Conservation (phyloP, 2,329 filamentous ascomycete species). For the Pezicula radicicola region DNA sequence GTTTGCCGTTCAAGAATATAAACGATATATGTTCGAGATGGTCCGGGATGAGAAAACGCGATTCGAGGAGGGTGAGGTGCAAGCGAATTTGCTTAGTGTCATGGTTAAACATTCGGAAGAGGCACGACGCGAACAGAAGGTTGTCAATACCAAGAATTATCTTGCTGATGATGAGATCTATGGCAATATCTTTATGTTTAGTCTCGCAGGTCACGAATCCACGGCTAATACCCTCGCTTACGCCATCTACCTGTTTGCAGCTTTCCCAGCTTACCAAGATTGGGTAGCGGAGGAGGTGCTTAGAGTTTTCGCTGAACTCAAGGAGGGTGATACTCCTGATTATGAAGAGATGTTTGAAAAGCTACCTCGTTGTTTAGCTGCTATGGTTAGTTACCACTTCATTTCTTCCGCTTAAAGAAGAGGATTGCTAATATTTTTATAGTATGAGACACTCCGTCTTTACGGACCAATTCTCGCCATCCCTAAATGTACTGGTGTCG, state of each 20-base stretch:
- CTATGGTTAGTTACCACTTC: constrained; percentile 25
- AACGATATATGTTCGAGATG: too few species aligned
- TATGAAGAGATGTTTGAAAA: constrained; percentile 36
- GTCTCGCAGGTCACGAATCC: constrained; percentile 29
- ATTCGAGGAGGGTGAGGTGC: too few species aligned
- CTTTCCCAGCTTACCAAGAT: constrained; percentile 11
- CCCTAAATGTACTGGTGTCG: constrained; percentile 40
- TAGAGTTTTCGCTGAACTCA: constrained; percentile 18
- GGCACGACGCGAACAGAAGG: too few species aligned
- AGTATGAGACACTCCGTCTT: constrained; percentile 48
- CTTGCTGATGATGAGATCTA: constrained; percentile 26
- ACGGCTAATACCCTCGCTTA: constrained; percentile 26
- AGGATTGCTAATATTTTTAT: not conserved
- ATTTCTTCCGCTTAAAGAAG: too few species aligned
- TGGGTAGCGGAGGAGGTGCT: constrained; percentile 20
- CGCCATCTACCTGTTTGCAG: constrained; percentile 20
- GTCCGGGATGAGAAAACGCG: too few species aligned
- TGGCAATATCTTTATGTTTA: constrained; percentile 29
- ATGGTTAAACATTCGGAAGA: too few species aligned
- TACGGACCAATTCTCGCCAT: constrained; percentile 51
- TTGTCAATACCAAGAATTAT: not conserved
- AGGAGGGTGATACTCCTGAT: constrained; percentile 26
- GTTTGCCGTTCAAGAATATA: too few species aligned
- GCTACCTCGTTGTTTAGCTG: constrained; percentile 36
- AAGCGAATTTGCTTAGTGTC: too few species aligned